phyloP scores from a whole-genome alignment of 2,329 filamentous ascomycete genomes.

The Cercospora beticola region DNA sequence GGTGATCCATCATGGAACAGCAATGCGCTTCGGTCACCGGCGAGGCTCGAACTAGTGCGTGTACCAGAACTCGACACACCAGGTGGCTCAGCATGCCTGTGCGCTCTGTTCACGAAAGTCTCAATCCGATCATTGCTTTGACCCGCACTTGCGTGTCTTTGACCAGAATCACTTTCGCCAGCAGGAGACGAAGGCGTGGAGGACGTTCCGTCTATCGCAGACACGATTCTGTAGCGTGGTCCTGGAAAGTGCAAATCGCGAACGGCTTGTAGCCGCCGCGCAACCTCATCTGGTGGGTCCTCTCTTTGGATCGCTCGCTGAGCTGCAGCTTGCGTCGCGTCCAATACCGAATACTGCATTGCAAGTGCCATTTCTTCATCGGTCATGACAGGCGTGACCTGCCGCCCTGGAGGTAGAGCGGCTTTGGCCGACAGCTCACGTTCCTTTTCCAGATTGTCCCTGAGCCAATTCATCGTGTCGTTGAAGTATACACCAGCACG shows the following conservation, averaged over 20 bases:
- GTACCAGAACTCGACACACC: background rate
- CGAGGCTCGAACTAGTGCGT: background rate
- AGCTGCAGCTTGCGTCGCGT: background rate
- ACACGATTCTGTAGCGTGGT: background rate
- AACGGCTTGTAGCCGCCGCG: background rate
- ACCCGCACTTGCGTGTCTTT: background rate
- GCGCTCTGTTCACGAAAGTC: background rate
- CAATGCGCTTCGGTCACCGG: background rate
- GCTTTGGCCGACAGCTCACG: slow-evolving; percentile 7
- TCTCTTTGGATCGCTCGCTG: background rate
- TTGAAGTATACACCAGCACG: slow-evolving; percentile 12
- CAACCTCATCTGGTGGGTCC: background rate
- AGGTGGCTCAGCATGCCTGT: background rate
- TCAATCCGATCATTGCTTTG: background rate
- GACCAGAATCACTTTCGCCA: background rate
- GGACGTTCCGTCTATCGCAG: background rate
- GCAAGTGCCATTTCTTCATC: slow-evolving; percentile 15
- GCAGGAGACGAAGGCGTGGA: background rate
- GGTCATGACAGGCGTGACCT: slow-evolving; percentile 13
- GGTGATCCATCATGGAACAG: background rate
- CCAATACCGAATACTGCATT: slow-evolving; percentile 9
- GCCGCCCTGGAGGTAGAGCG: background rate
- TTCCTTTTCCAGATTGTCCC: slow-evolving; percentile 14
- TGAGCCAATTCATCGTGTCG: slow-evolving; percentile 8
- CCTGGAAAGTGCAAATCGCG: slow-evolving; percentile 1